Percentiles rank a stretch among this genome's conserved stretches.
Evolutionary conservation across 2,329 filamentous ascomycete species (phyloP).

Genomic region (Pseudopithomyces maydicus): DNA sequence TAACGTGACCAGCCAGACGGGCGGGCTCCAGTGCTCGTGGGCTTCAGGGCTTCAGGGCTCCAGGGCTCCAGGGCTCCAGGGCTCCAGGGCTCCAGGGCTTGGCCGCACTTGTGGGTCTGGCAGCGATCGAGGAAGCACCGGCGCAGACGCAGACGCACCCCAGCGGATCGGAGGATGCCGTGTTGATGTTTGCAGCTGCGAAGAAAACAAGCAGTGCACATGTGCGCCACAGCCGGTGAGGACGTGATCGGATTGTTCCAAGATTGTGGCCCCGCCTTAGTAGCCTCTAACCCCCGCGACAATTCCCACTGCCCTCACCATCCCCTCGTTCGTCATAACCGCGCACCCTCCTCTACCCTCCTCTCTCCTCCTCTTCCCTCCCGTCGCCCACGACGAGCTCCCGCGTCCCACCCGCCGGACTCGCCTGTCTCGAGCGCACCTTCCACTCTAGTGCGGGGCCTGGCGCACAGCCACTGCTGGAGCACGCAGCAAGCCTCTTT

Average conservation of each 20-base stretch:
- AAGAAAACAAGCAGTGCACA: neutral
- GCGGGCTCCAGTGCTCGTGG: no score
- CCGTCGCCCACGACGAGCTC: neutral
- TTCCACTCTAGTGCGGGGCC: neutral
- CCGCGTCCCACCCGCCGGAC: neutral
- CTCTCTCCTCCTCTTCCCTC: no score
- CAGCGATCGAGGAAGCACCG: neutral
- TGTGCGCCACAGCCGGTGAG: constrained; percentile 7
- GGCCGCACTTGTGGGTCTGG: neutral
- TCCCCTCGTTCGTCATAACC: constrained; percentile 6
- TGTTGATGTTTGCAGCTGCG: neutral
- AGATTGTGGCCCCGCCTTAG: constrained; percentile 1
- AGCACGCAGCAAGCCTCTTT: constrained; percentile 6
- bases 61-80: no score
- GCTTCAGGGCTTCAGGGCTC: no score
- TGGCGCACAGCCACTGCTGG: constrained; percentile 9
- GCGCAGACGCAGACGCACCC: neutral
- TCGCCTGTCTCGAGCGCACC: constrained; percentile 4
- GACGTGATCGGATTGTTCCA: neutral
- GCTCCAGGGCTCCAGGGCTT: no score
- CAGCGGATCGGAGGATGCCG: neutral
- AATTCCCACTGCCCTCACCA: constrained; percentile 2
- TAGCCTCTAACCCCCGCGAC: constrained; percentile 5
- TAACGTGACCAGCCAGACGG: no score
- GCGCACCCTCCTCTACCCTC: neutral